Conservation (phyloP, 2,329 filamentous ascomycete genomes). For the Leptodontidium sp. region DNA sequence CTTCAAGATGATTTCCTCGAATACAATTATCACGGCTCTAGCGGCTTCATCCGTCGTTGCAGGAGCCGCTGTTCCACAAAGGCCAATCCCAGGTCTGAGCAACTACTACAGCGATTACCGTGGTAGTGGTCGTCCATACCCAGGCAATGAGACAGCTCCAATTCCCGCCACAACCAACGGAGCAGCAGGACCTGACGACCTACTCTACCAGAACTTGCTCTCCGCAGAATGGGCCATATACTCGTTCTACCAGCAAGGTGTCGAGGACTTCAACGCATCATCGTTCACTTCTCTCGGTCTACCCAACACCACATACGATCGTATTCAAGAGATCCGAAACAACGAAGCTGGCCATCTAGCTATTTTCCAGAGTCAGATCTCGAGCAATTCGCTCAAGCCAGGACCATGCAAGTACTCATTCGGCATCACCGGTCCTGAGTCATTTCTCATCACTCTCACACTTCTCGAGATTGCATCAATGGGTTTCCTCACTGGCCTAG, state of each 20-base stretch:
- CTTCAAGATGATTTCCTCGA: not conserved
- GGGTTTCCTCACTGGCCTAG: conserved; percentile 51
- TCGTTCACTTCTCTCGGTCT: conserved; percentile 48
- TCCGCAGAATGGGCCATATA: conserved; percentile 56
- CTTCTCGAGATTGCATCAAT: conserved; percentile 51
- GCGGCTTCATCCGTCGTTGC: conserved; percentile 15
- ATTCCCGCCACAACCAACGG: conserved; percentile 45
- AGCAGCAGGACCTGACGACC: conserved; percentile 50
- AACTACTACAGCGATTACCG: conserved; percentile 48
- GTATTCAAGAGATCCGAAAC: conserved; percentile 52
- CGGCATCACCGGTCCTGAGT: conserved; percentile 35
- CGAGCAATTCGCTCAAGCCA: conserved; percentile 52
- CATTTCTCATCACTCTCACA: conserved; percentile 47
- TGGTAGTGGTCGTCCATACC: conserved; percentile 48
- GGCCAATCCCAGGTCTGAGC: conserved; percentile 47
- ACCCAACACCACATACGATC: conserved; percentile 52
- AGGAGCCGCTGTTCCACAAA: conserved; percentile 14
- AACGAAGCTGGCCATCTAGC: conserved; percentile 56
- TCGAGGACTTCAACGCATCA: conserved; percentile 51
- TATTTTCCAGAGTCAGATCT: conserved; percentile 55
- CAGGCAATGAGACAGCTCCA: conserved; percentile 48
- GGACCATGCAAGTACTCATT: conserved; percentile 49
- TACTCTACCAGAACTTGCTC: conserved; percentile 55
- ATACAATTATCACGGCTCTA: conserved; percentile 7
- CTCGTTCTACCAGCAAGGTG: conserved; percentile 53